Evolutionary conservation across 257 asterid species (phyloP).

Genomic region (Solanum paucissectum): DNA sequence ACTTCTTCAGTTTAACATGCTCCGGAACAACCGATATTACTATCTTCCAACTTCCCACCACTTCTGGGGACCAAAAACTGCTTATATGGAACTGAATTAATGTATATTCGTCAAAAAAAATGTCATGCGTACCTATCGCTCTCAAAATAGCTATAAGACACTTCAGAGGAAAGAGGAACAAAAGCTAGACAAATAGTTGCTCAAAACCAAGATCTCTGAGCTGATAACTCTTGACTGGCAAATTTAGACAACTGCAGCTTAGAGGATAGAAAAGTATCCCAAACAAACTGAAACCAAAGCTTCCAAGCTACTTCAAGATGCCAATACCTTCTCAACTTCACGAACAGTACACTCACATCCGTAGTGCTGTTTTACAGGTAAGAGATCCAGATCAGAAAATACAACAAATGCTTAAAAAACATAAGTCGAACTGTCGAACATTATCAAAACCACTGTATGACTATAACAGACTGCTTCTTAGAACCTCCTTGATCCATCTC

Average conservation of each 20-base stretch:
- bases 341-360: neutral
- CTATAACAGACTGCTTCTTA: neutral
- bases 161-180: neutral
- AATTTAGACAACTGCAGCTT: neutral
- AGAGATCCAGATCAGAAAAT: neutral
- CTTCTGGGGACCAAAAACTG: too few species aligned
- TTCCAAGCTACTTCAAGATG: neutral
- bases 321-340: neutral
- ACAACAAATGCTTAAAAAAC: neutral
- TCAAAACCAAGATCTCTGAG: neutral
- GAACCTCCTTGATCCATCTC: neutral
- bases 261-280: neutral
- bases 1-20: neutral
- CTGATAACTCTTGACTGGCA: too few species aligned
- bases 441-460: neutral
- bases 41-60: neutral
- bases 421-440: neutral
- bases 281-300: neutral
- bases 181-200: neutral
- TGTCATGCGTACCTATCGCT: neutral
- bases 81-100: neutral
- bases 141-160: neutral
- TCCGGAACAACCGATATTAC: neutral
- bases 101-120: neutral
- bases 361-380: neutral